These are phyloP conservation scores for Tremellales sp. DNA, from an alignment of 1,284 basidiomycete species.

Conservation along the genomic window DNA sequence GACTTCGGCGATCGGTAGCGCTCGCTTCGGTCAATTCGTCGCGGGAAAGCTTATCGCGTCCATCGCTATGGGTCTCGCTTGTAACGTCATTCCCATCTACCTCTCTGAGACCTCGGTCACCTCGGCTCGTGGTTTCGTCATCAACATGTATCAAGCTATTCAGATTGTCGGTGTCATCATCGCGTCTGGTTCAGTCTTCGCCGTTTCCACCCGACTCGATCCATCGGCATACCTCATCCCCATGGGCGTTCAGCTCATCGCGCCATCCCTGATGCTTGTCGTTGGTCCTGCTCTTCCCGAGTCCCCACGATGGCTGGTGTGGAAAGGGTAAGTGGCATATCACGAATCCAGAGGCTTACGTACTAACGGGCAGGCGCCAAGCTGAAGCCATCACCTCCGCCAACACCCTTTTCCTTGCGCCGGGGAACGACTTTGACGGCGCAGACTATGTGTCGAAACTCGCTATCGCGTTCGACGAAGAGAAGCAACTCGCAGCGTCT, in stretches of 20 bases:
- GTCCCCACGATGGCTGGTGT: slow-evolving; percentile 22
- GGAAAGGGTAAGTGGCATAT: slow-evolving; percentile 14
- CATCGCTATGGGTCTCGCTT: slow-evolving; percentile 20
- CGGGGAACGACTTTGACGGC: slow-evolving; percentile 12
- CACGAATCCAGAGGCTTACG: too few species aligned
- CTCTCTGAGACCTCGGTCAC: slow-evolving; percentile 18
- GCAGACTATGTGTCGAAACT: slow-evolving; percentile 19
- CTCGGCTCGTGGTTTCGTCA: slow-evolving; percentile 17
- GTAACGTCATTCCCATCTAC: slow-evolving; percentile 22
- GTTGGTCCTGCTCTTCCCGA: slow-evolving; percentile 16
- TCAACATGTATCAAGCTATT: slow-evolving; percentile 24
- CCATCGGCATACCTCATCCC: slow-evolving; percentile 21
- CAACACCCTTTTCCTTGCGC: slow-evolving; percentile 11
- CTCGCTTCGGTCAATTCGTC: slow-evolving; percentile 22
- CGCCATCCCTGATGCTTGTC: slow-evolving; percentile 16
- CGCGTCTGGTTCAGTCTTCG: slow-evolving; percentile 23
- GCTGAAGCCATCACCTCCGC: slow-evolving; percentile 10
- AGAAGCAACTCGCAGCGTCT: slow-evolving; percentile 7
- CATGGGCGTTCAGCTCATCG: slow-evolving; percentile 23
- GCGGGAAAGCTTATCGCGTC: slow-evolving; percentile 23
- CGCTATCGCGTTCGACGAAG: slow-evolving; percentile 19
- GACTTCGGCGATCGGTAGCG: slow-evolving; percentile 12
- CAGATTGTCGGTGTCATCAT: slow-evolving; percentile 26
- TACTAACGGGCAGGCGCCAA: neutral
- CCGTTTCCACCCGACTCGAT: slow-evolving; percentile 12